These are phyloP conservation scores for Paramecium sexaurelia DNA, from an alignment of 73 alveolate genomes.

Conservation along the genomic window DNA sequence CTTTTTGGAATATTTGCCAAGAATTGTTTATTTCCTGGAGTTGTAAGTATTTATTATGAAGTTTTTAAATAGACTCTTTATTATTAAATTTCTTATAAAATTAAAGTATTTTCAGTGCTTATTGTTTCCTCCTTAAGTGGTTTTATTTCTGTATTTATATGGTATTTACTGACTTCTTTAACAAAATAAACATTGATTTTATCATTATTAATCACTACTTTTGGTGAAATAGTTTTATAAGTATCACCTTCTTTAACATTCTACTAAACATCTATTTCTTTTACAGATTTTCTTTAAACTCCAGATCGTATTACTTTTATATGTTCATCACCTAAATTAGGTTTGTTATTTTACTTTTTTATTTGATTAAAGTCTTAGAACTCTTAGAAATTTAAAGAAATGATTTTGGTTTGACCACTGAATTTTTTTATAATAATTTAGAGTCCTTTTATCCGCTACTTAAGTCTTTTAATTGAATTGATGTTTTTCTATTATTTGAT, in stretches of 20 bases:
- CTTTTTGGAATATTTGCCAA: neutral
- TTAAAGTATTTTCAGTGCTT: neutral
- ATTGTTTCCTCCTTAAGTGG: neutral
- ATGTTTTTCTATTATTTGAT: neutral
- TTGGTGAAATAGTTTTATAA: neutral
- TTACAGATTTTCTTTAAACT: neutral
- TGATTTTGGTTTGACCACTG: neutral
- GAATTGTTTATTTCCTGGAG: neutral
- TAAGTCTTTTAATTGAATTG: neutral
- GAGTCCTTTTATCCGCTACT: neutral
- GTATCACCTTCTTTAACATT: neutral
- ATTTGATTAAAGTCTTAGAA: neutral
- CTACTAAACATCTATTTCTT: constrained; percentile 1
- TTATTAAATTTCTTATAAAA: neutral
- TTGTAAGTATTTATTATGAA: neutral
- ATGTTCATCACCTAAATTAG: neutral
- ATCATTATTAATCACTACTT: neutral
- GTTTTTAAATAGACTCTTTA: neutral
- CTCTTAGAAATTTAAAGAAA: neutral
- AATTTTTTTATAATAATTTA: neutral
- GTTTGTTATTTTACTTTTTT: neutral
- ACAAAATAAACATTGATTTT: constrained; percentile 32
- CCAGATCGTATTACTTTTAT: neutral
- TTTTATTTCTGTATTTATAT: neutral
- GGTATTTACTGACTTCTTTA: constrained; percentile 10